A percentile compares a stretch with the other conserved stretches of the same genome.
phyloP scores from a whole-genome alignment of 371 early-diverging fungal species.

The Rhizopus sp. region DNA sequence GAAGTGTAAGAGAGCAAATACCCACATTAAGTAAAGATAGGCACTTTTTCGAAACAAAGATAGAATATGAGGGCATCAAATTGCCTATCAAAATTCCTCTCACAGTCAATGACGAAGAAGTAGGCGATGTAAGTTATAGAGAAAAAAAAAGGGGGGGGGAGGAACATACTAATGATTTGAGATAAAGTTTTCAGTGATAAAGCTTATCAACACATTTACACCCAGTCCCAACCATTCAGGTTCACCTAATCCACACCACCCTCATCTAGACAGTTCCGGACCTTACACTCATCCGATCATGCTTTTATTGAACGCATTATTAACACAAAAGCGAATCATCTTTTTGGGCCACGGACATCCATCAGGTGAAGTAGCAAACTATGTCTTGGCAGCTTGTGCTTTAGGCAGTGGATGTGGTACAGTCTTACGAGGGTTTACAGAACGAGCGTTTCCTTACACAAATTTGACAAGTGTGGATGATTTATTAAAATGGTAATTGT shows the following conservation, averaged over 20 bases:
- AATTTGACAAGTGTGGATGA: slow-evolving; percentile 85
- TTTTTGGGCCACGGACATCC: slow-evolving; percentile 91
- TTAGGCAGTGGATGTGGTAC: slow-evolving; percentile 89
- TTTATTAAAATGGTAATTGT: slow-evolving; percentile 72
- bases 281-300: slow-evolving; percentile 84
- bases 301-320: slow-evolving; percentile 82
- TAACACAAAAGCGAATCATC: slow-evolving; percentile 92
- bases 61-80: slow-evolving; percentile 79
- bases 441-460: slow-evolving; percentile 91
- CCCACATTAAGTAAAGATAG: slow-evolving; percentile 75
- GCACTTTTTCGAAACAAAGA: slow-evolving; percentile 83
- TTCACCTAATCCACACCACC: slow-evolving; percentile 75
- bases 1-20: slow-evolving; percentile 41
- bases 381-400: slow-evolving; percentile 90
- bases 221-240: slow-evolving; percentile 47
- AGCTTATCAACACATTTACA: slow-evolving; percentile 73
- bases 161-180: slow-evolving; percentile 21
- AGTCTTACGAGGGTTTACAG: slow-evolving; percentile 82
- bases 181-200: slow-evolving; percentile 75
- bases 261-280: slow-evolving; percentile 85
- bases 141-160: not conserved
- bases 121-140: slow-evolving; percentile 79
- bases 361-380: slow-evolving; percentile 91
- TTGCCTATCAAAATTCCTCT: slow-evolving; percentile 87
- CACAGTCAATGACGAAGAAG: slow-evolving; percentile 84